Percentiles rank a stretch among this genome's conserved stretches.
Conservation (phyloP, 345 rosid species). For the Durio zibethinus region DNA sequence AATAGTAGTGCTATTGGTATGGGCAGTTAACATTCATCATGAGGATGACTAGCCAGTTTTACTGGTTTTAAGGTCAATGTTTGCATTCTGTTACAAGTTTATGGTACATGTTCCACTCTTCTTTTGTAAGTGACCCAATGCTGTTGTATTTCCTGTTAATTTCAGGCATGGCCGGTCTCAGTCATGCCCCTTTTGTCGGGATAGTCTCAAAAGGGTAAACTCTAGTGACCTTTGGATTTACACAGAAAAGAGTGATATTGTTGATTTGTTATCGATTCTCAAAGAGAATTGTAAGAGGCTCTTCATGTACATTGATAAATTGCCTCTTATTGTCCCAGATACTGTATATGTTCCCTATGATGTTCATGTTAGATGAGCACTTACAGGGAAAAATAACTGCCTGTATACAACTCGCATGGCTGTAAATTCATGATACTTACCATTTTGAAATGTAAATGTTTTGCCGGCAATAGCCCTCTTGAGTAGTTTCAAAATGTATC, state of each 20-base stretch:
- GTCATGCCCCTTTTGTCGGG: constrained; percentile 83
- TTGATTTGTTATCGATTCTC: constrained; percentile 36
- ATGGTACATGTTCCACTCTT: background rate
- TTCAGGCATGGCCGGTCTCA: constrained; percentile 63
- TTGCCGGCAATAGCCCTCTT: background rate
- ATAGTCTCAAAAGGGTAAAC: constrained; percentile 52
- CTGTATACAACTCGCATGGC: constrained; percentile 5
- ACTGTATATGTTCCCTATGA: constrained; percentile 40
- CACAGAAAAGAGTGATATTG: constrained; percentile 41
- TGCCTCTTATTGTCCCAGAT: constrained; percentile 64
- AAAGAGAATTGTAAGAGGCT: constrained; percentile 54
- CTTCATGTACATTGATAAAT: constrained; percentile 58
- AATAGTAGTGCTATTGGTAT: background rate
- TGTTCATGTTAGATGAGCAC: constrained; percentile 41
- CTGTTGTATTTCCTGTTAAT: constrained; percentile 9
- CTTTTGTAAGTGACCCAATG: background rate
- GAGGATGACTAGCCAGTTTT: background rate
- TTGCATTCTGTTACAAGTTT: background rate
- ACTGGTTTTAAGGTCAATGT: background rate
- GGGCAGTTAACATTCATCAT: background rate
- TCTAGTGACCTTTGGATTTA: constrained; percentile 71
- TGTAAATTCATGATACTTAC: constrained; percentile 2
- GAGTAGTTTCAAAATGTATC: background rate
- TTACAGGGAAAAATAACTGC: background rate
- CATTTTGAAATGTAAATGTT: constrained; percentile 16